Evolutionary conservation across 2,329 filamentous ascomycete genomes (phyloP), one percentile per base, ranked within the genome.

Genomic region (Penicillium sp.): DNA sequence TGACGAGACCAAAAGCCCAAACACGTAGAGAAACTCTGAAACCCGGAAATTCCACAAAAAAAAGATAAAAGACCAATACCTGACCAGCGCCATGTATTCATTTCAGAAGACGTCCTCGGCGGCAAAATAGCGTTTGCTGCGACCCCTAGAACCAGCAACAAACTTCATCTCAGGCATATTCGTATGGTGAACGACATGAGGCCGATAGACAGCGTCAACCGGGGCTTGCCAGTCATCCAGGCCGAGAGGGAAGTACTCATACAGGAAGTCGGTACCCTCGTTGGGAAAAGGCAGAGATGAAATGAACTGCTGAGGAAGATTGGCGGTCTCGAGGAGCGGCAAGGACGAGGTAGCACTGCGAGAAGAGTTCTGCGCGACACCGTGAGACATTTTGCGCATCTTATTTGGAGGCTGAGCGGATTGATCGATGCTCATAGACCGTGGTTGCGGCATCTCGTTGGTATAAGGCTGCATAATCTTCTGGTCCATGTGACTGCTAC

Each of bases 171-270:
- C 89, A 4, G 88, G 87, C 52, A 90, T 81, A 51, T 74, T 84
- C 16, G 91, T 94, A 74, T 97, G 93, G 77, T 98, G 94, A 3
- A 97, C 93, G 16, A 97, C 92, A 75, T 97, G 93, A 6, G 93
- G 94, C 52, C 92, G 84, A 74, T 96, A 97, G 16, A 97, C 89
- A 5, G 92, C 92, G 76, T 96, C 92, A 3, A 96, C 91, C 0
- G 92, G 92, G 2, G 90, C 90, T 86, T 93, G 92, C 88, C 86
- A 97, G 72, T 97, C 93, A 74, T 97, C 93, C 60, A 97, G 80
- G 52, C 90, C 93, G 16, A 98, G 82, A 0, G 93, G 93, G 66
- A 98, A 97, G 73, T 98, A 97, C 78, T 98, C 93, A 73, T 97
- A 97, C 19, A 97, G 80, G 66, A 93, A 81, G 76, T 97, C 93